Percentiles rank a stretch among this genome's conserved stretches.
These are phyloP conservation scores for Quillaja saponaria DNA, from an alignment of 306 rosid species.

Conservation along the genomic window DNA sequence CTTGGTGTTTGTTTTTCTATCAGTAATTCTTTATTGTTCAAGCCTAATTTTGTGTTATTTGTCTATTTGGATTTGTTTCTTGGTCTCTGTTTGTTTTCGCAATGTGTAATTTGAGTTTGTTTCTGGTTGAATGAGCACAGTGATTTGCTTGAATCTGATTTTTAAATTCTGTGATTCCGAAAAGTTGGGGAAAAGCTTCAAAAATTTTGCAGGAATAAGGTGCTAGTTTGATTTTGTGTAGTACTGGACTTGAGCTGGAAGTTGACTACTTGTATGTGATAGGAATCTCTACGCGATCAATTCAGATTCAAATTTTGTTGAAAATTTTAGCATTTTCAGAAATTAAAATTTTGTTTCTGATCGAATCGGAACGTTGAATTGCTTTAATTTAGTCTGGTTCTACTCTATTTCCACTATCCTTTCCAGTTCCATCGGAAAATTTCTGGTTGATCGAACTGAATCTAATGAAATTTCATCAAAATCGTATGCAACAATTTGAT, in stretches of 20 bases:
- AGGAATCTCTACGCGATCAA: background rate
- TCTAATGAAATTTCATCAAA: background rate
- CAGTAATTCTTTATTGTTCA: background rate
- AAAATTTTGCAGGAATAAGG: too few relatives aligned
- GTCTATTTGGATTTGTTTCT: constrained; percentile 5
- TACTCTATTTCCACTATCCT: too few relatives aligned
- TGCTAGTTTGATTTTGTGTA: background rate
- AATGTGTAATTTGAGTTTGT: background rate
- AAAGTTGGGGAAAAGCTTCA: background rate
- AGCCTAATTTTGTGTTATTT: background rate
- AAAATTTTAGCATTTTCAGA: too few relatives aligned
- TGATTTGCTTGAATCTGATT: background rate
- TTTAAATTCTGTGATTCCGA: background rate
- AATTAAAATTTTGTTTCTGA: background rate
- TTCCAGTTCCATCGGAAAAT: background rate
- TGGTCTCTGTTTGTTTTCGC: background rate
- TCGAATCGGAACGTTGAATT: background rate
- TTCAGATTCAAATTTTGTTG: too few relatives aligned
- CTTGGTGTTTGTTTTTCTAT: background rate
- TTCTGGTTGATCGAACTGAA: background rate
- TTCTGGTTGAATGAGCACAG: background rate
- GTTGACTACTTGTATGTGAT: background rate
- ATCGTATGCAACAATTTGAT: too few relatives aligned
- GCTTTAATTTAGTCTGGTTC: background rate
- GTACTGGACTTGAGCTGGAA: background rate